Evolutionary conservation across 2,329 filamentous ascomycete genomes (phyloP).

Genomic region (Diaporthe citrichinensis): DNA sequence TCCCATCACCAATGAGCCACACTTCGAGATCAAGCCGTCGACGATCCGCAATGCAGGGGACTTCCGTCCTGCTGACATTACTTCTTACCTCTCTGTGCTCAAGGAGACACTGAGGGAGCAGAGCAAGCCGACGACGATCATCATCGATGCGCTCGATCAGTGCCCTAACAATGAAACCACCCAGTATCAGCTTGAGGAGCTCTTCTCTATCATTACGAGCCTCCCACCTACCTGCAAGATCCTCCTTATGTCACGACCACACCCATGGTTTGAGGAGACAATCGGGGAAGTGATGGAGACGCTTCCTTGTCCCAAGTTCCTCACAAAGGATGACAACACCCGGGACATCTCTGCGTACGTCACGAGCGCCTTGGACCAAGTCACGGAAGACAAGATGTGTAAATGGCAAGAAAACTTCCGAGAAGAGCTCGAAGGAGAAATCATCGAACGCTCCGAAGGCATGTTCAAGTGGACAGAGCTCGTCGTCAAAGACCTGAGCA

Average conservation of each 20-base stretch:
- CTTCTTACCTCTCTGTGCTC: not conserved
- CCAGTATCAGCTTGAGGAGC: not conserved
- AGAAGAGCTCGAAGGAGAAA: not conserved
- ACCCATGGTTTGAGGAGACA: not conserved
- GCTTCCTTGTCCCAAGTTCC: not conserved
- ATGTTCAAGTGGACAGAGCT: constrained; percentile 4
- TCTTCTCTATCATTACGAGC: not conserved
- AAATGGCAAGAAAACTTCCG: not conserved
- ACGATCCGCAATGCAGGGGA: not conserved
- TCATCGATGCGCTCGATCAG: not conserved
- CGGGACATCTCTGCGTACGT: not conserved
- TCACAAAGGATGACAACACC: not conserved
- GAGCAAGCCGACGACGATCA: not conserved
- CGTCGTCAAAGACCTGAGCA: constrained; percentile 7
- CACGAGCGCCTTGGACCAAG: not conserved
- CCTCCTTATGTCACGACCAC: not conserved
- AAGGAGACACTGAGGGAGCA: constrained; percentile 7
- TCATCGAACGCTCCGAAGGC: not conserved
- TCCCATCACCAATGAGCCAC: not conserved
- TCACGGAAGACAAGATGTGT: not conserved
- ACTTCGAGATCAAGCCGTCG: not conserved
- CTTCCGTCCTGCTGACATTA: not conserved
- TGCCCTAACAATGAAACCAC: not conserved
- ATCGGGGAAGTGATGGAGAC: not conserved
- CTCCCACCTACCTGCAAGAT: not conserved